Evolutionary conservation across 2,329 filamentous ascomycete genomes (phyloP), one percentile per base, ranked within the genome.

Genomic region (Cladosporium sp.): DNA sequence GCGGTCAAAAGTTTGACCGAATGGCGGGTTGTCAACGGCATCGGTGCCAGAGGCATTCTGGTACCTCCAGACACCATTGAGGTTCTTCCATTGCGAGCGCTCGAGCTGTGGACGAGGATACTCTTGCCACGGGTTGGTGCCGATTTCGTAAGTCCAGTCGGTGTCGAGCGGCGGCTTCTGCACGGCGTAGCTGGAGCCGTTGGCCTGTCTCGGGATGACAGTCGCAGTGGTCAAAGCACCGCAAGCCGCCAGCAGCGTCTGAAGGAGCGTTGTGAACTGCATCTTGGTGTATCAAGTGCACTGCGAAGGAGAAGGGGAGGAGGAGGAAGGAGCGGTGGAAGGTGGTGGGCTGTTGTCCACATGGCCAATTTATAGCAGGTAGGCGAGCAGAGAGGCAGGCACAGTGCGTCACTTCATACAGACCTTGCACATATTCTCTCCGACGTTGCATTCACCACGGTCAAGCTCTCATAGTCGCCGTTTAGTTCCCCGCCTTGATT

Each of bases 11-110:
- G 60, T 62, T 50, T 73, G 63, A 1, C 69, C 69, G 51, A 73
- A 72, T 0, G 74, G 72, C 1, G 73, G 74, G n/a, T 51, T 61
- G 1, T 66, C 51, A 13, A 70, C 56, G 3, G 68, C 70, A 22
- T 62, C 58, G 5, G 66, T 55, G 25, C 59, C 58, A 3, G 61
- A 57, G 0, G 70, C 70, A 53, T 78, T 61, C 35, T 70, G 67
- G 61, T 71, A 80, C 3, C 73, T 75, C 77, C 77, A 80, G 29
- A 80, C 69, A 0, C 77, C 77, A 51, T 79, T 79, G 12, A 79
- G 63, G 33, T 66, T 77, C 58, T 73, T 61, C 77, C 77, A 80
- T 19, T 62, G 58, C 7, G 75, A 67, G 5, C 77, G 73, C 33
- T 69, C 69, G 11, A 79, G 73, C 57, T 76, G 75, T 1, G 77